Evolutionary conservation across 495 filamentous ascomycete species (phyloP).

Genomic region (Penicillium turbatum): DNA sequence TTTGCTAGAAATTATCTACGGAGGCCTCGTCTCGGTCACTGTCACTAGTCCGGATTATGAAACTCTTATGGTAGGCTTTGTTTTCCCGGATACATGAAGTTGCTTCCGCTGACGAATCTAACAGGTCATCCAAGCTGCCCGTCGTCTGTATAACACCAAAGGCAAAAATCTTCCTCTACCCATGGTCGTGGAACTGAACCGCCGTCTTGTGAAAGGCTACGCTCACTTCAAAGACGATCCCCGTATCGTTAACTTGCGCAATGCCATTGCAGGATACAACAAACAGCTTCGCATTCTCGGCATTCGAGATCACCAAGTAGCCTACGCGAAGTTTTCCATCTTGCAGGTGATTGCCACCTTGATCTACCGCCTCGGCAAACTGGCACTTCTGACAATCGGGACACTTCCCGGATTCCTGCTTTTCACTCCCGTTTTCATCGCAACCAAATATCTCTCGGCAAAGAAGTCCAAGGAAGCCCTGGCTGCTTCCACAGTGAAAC

Average conservation of each 20-base stretch:
- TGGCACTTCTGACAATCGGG: conserved; percentile 69
- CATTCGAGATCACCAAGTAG: conserved; percentile 91
- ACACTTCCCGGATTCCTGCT: conserved; percentile 84
- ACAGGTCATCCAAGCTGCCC: conserved; percentile 84
- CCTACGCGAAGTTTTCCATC: conserved; percentile 81
- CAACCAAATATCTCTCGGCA: conserved; percentile 81
- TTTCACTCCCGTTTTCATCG: conserved; percentile 88
- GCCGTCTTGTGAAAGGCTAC: conserved; percentile 88
- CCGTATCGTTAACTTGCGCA: conserved; percentile 73
- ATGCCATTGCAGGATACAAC: conserved; percentile 82
- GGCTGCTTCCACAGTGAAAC: conserved; percentile 88
- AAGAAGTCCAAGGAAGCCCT: conserved; percentile 88
- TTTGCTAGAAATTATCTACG: conserved; percentile 80
- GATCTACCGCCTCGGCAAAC: conserved; percentile 73
- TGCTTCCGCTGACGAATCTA: conserved; percentile 27
- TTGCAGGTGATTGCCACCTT: conserved; percentile 69
- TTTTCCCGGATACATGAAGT: neutral
- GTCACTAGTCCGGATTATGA: conserved; percentile 94
- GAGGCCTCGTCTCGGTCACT: conserved; percentile 81
- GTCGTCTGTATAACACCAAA: conserved; percentile 88
- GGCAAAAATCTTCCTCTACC: conserved; percentile 93
- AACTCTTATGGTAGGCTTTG: conserved; percentile 74
- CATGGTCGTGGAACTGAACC: conserved; percentile 93
- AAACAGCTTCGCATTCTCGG: conserved; percentile 78
- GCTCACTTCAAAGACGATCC: conserved; percentile 88